These are phyloP conservation scores for Linum trigynum DNA, from an alignment of 345 rosid genomes.

Conservation along the genomic window DNA sequence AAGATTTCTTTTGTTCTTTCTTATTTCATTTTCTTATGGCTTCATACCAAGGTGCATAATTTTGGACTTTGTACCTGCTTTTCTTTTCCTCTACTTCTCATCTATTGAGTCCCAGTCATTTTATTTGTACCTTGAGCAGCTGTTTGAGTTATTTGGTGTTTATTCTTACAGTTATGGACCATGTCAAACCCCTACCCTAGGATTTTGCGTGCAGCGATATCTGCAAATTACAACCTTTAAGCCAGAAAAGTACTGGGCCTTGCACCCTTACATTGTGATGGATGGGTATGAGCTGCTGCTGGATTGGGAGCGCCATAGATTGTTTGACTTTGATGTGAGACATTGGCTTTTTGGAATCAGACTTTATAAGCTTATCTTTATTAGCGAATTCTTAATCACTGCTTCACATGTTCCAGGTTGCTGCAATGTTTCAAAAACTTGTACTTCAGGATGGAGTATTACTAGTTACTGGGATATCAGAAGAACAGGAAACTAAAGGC, in stretches of 20 bases:
- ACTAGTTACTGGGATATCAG: slow-evolving; percentile 59
- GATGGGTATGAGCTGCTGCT: slow-evolving; percentile 77
- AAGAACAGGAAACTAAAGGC: slow-evolving; percentile 71
- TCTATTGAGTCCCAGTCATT: too few relatives aligned
- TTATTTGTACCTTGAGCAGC: neutral
- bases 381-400: slow-evolving; percentile 1
- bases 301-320: slow-evolving; percentile 86
- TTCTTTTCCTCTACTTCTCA: neutral
- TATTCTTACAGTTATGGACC: slow-evolving; percentile 69
- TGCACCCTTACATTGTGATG: slow-evolving; percentile 47
- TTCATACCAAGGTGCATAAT: neutral
- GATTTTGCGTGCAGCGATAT: slow-evolving; percentile 89
- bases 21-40: neutral
- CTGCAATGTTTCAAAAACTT: slow-evolving; percentile 65
- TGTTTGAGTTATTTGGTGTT: neutral
- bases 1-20: neutral
- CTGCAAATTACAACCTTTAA: slow-evolving; percentile 82
- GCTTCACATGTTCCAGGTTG: slow-evolving; percentile 45
- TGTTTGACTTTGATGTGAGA: slow-evolving; percentile 84
- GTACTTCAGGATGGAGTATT: slow-evolving; percentile 61
- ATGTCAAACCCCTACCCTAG: slow-evolving; percentile 95
- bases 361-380: slow-evolving; percentile 2
- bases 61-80: neutral
- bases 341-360: slow-evolving; percentile 9
- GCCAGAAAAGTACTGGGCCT: slow-evolving; percentile 78